A percentile compares a stretch with the other conserved stretches of the same genome.
phyloP scores from a whole-genome alignment of 176 grass and related monocot genomes.

The Triticum monococcum region DNA sequence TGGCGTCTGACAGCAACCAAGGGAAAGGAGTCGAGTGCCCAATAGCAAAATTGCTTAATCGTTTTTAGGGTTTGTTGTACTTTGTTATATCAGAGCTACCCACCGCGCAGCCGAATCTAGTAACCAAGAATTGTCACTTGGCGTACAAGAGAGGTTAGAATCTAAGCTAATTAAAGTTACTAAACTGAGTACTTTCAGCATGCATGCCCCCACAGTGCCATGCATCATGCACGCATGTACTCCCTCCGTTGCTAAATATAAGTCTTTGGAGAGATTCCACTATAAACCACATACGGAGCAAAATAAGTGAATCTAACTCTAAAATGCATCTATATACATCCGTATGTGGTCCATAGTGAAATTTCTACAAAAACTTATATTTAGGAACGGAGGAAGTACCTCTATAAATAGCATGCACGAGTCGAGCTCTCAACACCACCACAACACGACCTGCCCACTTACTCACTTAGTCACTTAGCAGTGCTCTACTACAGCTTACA shows the following conservation, averaged over 20 bases:
- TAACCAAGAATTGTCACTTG: not conserved
- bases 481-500: not conserved
- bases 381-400: not conserved
- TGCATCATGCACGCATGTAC: not conserved
- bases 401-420: slow-evolving; percentile 14
- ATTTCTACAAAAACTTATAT: too few species aligned
- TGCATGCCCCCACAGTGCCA: not conserved
- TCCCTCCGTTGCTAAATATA: too few species aligned
- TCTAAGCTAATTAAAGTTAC: not conserved
- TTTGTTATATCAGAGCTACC: not conserved
- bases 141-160: not conserved
- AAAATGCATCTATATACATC: too few species aligned
- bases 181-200: not conserved
- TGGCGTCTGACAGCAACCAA: not conserved
- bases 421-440: not conserved
- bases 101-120: not conserved
- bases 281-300: too few species aligned
- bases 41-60: not conserved
- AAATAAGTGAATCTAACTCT: too few species aligned
- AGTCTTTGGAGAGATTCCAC: too few species aligned
- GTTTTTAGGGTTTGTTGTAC: not conserved
- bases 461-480: too few species aligned
- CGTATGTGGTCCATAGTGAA: too few species aligned
- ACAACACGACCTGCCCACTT: not conserved
- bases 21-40: not conserved